Evolutionary conservation across 139 green algal genomes (phyloP).

Genomic region (Tetratostichococcus sp.): DNA sequence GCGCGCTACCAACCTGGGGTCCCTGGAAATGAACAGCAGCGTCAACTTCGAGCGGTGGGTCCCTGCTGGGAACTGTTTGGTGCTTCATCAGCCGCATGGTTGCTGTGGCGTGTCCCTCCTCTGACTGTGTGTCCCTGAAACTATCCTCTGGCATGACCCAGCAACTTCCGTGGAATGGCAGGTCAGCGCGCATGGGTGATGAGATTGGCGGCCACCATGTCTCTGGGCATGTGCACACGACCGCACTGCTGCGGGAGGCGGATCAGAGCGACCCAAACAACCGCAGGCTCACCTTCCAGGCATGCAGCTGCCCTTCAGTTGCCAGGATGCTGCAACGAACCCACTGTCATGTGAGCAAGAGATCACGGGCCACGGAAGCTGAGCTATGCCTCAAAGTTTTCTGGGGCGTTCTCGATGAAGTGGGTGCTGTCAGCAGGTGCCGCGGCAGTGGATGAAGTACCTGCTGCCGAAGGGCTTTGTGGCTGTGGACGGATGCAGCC

Average conservation of each 20-base stretch:
- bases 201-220: conserved; percentile 95
- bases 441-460: conserved; percentile 82
- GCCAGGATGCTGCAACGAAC: not conserved
- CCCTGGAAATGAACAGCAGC: conserved; percentile 38
- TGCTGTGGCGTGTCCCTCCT: no score
- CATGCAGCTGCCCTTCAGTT: conserved; percentile 7
- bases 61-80: not conserved
- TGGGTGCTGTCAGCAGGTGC: no score
- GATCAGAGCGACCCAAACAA: conserved; percentile 70
- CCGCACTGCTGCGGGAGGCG: conserved; percentile 41
- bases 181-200: conserved; percentile 73
- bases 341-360: no score
- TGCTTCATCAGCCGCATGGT: no score
- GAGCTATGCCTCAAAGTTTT: no score
- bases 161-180: no score
- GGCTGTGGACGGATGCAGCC: conserved; percentile 84
- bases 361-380: no score
- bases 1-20: conserved; percentile 80
- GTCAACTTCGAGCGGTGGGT: conserved; percentile 83
- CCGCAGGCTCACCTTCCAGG: conserved; percentile 60
- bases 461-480: conserved; percentile 94
- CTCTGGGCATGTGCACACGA: conserved; percentile 85
- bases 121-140: no score
- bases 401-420: no score
- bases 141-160: no score